Evolutionary conservation across 75 land plant species (phyloP).

Genomic region (Azolla pinnata): DNA sequence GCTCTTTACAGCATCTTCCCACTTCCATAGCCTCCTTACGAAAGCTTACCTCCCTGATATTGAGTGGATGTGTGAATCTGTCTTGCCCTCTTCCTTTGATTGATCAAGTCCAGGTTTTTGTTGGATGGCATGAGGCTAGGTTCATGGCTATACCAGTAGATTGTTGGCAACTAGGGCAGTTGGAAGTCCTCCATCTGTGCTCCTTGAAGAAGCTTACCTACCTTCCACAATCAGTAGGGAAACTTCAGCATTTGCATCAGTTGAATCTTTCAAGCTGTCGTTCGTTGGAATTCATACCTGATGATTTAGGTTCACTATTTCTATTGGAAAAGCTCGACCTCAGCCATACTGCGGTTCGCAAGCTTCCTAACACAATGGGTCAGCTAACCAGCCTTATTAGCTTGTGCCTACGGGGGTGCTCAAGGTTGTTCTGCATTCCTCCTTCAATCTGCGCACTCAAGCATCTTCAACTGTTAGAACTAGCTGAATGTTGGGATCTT

Average conservation of each 20-base stretch:
- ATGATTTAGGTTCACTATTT: slow-evolving; percentile 9
- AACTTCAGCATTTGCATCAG: slow-evolving; percentile 9
- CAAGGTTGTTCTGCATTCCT: slow-evolving; percentile 18
- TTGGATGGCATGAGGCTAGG: slow-evolving; percentile 4
- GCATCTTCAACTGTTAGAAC: slow-evolving; percentile 9
- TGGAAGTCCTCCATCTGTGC: slow-evolving; percentile 13
- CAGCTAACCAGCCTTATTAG: slow-evolving; percentile 10
- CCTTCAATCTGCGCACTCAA: slow-evolving; percentile 6
- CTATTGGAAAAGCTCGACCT: slow-evolving; percentile 14
- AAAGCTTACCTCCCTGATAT: slow-evolving; percentile 7
- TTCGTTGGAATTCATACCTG: slow-evolving; percentile 13
- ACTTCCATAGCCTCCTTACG: slow-evolving; percentile 6
- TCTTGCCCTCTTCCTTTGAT: slow-evolving; percentile 9
- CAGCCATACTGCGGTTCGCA: slow-evolving; percentile 20
- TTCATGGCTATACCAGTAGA: slow-evolving; percentile 12
- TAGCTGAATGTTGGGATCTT: slow-evolving; percentile 21
- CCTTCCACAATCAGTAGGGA: slow-evolving; percentile 11
- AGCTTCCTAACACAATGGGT: slow-evolving; percentile 16
- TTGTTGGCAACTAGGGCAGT: slow-evolving; percentile 10
- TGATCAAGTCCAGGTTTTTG: not conserved
- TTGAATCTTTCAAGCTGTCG: slow-evolving; percentile 16
- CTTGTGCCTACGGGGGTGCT: slow-evolving; percentile 16
- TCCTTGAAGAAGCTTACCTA: slow-evolving; percentile 15
- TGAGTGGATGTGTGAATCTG: slow-evolving; percentile 15
- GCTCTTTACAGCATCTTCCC: slow-evolving; percentile 10